A percentile compares a stretch with the other conserved stretches of the same genome.
Conservation (phyloP, 179 eudicot genomes). For the Carnegiea gigantea region DNA sequence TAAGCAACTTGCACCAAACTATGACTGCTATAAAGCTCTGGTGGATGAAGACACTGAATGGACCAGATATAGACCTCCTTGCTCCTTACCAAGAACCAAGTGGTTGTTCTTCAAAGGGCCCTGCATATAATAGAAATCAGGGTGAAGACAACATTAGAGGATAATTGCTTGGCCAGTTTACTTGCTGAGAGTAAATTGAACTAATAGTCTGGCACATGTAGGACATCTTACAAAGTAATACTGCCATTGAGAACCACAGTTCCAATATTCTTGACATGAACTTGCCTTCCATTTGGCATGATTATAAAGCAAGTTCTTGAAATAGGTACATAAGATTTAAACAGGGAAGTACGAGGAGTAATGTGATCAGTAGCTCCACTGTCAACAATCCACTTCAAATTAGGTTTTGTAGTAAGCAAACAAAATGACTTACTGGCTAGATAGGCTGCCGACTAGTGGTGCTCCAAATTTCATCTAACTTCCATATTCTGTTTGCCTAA, state of each 20-base stretch:
- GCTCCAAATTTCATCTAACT: not conserved
- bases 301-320: not conserved
- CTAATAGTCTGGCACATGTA: not conserved
- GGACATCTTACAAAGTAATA: not conserved
- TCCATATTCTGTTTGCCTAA: not conserved
- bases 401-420: not conserved
- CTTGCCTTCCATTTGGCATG: not conserved
- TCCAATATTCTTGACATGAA: not conserved
- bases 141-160: not conserved
- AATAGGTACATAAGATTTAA: not conserved
- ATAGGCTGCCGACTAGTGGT: not conserved
- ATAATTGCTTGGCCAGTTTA: too few relatives aligned
- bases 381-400: not conserved
- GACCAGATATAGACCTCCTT: too few relatives aligned
- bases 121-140: not conserved
- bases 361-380: conserved; percentile 1
- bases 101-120: not conserved
- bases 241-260: not conserved
- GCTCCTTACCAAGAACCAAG: not conserved
- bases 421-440: not conserved
- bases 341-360: not conserved
- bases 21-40: too few relatives aligned
- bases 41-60: rapidly evolving
- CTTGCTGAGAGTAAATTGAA: not conserved
- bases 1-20: not conserved